Base-by-base conservation (phyloP, 2,329 filamentous ascomycete species). In the Sclerotinia subarctica region DNA sequence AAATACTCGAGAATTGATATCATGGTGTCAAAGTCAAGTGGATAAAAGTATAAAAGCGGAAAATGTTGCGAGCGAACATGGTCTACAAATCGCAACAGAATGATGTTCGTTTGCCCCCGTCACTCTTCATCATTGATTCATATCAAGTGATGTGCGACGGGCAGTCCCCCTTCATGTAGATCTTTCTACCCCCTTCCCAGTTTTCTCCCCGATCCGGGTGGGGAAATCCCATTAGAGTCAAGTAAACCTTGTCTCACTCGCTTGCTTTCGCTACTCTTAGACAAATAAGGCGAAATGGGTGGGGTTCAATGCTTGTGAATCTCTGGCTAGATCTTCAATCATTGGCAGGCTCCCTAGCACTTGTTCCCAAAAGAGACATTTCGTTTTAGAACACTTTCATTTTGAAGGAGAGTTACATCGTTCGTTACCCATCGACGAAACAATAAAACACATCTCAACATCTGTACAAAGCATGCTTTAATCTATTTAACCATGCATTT, bases 331-430 rank as follows among this genome's bases (percentile, higher is more conserved):
- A 67, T 53, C 54, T 66, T 49, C 53, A 44, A 17, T 46, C 35
- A 64, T 64, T 64, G 51, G 62, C 51, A 57, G 51, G 10, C 51
- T 47, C 52, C 52, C 38, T 35, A 35, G 26, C 38, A 54, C 32
- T 13, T 13, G 11, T 44, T 64, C 62, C 51, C 32, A 66, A 66
- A 60, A 60, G 52, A 66, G 44, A 57, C 42, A 47, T 47, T 49
- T 62, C 21, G 44, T 49, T 51, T 62, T 19, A 29, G 24, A 35
- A 26, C 19, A 47, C 38, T 32, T 65, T 57, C 51, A 35, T 58
- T 47, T 35, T 57, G 38, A 56, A 64, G 62, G 49, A 56, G 49
- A 67, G 64, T 67, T 67, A 67, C 64, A 67, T 67, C 64, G 58
- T 38, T 67, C 64, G 58, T 52, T 66, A 54, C 47, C 21, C 32